Base-by-base conservation (phyloP, 2,329 filamentous ascomycete genomes). In the Dichotomopilus funicola region DNA sequence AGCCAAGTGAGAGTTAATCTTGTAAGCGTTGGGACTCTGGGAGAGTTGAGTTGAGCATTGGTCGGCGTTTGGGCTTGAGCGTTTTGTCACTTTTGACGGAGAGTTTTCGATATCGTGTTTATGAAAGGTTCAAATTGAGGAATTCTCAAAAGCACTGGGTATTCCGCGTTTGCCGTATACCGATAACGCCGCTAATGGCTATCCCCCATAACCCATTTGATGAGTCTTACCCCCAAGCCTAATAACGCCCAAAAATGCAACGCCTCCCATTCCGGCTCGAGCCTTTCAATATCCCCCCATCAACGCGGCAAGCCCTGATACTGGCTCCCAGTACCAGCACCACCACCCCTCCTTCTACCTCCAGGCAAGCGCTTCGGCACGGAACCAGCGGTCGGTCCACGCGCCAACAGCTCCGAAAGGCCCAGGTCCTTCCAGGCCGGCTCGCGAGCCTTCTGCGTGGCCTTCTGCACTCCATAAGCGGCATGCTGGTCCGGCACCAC, bases 401-500 rank as follows among this genome's bases (percentile, higher is more conserved):
- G 79, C 41, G 74, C 78, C 81, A 91, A 85, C 65, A 94, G 73
- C 56, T 83, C 81, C 5, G 77, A 78, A n/a, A 94, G 74, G 0
- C 88, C 87, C 6, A 92, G 72, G 66, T 94, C 89, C 67, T 86
- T 86, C 89, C 89, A 95, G 6, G 83, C 84, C 1, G 86, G 78
- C 71, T 91, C 87, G 64, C 79, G 80, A 63, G 76, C 78, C 61
- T 80, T 80, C 72, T 90, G 86, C 12, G 88, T 91, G 8, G 89
- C 89, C 62, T 87, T 81, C 70, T 89, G 84, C 64, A 95, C 94
- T 41, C 89, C 89, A 68, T 94, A 94, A 0, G 89, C 89, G 10
- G 89, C 89, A 67, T 94, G 89, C 72, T 94, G 89, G 70, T 94
- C 88, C 0, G 89, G 89, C 4, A 94, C 89, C 4, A 94, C 87